These are phyloP conservation scores for Posidonia australis DNA, from an alignment of 106 monocot species.

Conservation along the genomic window DNA sequence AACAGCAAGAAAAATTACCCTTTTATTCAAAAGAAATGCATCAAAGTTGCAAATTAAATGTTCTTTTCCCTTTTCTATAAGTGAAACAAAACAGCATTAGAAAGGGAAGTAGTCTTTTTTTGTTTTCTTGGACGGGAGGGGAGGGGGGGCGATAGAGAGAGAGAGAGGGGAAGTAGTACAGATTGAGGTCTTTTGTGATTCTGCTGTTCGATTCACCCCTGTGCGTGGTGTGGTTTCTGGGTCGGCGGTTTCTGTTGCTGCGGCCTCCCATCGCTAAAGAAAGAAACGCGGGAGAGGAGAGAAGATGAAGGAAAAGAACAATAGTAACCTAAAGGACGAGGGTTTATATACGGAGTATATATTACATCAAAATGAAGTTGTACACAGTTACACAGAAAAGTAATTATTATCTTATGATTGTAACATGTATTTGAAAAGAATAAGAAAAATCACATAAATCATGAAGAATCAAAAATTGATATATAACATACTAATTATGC, in stretches of 20 bases:
- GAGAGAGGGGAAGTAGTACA: background rate
- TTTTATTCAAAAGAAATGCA: background rate
- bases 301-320: background rate
- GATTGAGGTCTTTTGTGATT: background rate
- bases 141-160: background rate
- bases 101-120: no score
- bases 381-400: no score
- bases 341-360: background rate
- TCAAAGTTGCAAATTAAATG: background rate
- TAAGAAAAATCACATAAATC: no score
- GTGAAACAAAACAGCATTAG: no score
- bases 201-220: background rate
- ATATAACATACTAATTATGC: no score
- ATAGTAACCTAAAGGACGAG: background rate
- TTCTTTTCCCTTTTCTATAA: background rate
- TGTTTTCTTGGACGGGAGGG: no score
- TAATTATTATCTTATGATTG: no score
- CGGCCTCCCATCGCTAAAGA: background rate
- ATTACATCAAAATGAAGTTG: no score
- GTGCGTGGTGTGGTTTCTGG: background rate
- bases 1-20: background rate
- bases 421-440: no score
- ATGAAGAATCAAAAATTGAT: no score
- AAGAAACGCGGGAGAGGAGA: background rate
- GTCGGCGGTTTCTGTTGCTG: constrained; percentile 1